Conservation (phyloP, 768 basidiomycete species). For the Neoboletus magnificus region DNA sequence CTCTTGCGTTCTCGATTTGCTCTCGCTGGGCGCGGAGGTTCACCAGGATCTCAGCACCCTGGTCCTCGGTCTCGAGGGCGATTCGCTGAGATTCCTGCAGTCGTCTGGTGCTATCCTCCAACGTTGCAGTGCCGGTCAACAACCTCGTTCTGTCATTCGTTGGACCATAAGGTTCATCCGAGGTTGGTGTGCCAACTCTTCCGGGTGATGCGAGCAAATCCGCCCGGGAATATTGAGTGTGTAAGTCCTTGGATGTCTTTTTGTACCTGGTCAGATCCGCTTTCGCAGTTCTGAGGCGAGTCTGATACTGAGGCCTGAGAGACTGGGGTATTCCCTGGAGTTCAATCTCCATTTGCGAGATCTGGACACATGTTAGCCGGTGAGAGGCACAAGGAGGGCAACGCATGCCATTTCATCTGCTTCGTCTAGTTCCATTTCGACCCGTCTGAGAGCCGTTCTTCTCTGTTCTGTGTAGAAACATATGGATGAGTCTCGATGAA, state of each 20-base stretch:
- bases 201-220: slow-evolving; percentile 67
- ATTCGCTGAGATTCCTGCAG: slow-evolving; percentile 89
- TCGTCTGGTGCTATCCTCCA: slow-evolving; percentile 83
- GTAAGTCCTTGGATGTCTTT: slow-evolving; percentile 73
- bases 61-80: slow-evolving; percentile 93
- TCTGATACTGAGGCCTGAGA: slow-evolving; percentile 71
- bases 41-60: slow-evolving; percentile 88
- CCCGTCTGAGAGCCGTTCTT: slow-evolving; percentile 74
- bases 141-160: slow-evolving; percentile 75
- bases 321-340: slow-evolving; percentile 91
- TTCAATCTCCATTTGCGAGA: slow-evolving; percentile 99
- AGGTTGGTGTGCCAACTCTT: slow-evolving; percentile 37
- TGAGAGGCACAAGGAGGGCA: background rate
- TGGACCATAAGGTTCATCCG: slow-evolving; percentile 78
- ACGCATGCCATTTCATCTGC: slow-evolving; percentile 89
- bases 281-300: slow-evolving; percentile 73
- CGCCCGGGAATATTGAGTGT: slow-evolving; percentile 63
- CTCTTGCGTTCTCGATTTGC: slow-evolving; percentile 89
- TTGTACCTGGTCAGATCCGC: slow-evolving; percentile 74
- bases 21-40: slow-evolving; percentile 87
- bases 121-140: slow-evolving; percentile 68
- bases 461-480: slow-evolving; percentile 59
- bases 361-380: slow-evolving; percentile 41
- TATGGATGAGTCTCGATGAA: slow-evolving; percentile 1
- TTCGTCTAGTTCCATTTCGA: slow-evolving; percentile 96